A percentile compares a stretch with the other conserved stretches of the same genome.
Evolutionary conservation across 306 rosid genomes (phyloP).

Genomic region (Citrullus mucosospermus): DNA sequence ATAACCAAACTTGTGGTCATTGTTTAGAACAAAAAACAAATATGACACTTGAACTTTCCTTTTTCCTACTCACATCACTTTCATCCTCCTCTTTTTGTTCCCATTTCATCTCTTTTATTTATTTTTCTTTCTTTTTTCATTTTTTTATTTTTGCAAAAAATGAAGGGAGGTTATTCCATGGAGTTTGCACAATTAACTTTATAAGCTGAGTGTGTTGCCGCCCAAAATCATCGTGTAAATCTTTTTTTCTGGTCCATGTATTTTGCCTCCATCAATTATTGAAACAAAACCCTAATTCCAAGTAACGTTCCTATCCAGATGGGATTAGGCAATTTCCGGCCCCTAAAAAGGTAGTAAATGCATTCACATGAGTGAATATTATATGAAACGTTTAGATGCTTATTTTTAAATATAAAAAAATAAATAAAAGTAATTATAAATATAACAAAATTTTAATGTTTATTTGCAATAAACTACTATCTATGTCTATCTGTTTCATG

Average conservation of each 20-base stretch:
- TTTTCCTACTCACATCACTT: not conserved
- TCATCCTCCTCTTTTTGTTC: not conserved
- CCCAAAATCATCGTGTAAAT: not conserved
- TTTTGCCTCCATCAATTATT: not conserved
- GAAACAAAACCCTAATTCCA: not conserved
- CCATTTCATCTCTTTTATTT: not conserved
- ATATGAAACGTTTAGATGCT: no score
- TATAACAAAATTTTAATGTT: no score
- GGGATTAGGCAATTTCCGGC: not conserved
- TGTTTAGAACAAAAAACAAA: not conserved
- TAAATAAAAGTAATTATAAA: no score
- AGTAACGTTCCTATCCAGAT: not conserved
- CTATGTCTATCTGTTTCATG: no score
- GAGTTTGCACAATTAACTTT: not conserved
- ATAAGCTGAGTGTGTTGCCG: not conserved
- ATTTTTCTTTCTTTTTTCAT: not conserved
- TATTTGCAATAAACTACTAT: no score
- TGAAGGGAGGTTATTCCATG: not conserved
- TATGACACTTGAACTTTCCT: not conserved
- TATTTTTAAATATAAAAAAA: no score
- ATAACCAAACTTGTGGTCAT: not conserved
- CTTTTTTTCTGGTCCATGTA: not conserved
- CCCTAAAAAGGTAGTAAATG: not conserved
- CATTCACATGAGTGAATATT: no score
- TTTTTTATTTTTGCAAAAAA: not conserved